phyloP scores from a whole-genome alignment of 257 asterid species.

The Ballota nigra region DNA sequence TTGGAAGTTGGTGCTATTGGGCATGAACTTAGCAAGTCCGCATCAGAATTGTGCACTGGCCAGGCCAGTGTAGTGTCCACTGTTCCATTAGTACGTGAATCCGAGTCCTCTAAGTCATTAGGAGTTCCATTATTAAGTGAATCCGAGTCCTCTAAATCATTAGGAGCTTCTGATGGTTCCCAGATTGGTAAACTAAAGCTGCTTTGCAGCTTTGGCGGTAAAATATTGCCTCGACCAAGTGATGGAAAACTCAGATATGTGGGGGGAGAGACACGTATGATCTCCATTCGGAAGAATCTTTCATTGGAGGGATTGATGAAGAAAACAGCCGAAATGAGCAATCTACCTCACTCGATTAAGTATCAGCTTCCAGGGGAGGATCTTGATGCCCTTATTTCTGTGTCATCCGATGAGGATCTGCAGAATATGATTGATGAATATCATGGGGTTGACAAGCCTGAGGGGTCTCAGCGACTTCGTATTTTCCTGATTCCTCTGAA shows the following conservation, averaged over 20 bases:
- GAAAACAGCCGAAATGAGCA: conserved; percentile 49
- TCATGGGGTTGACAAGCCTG: conserved; percentile 49
- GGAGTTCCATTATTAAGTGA: conserved; percentile 38
- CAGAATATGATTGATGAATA: conserved; percentile 79
- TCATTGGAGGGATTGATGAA: conserved; percentile 50
- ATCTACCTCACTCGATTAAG: conserved; percentile 56
- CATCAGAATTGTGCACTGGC: conserved; percentile 27
- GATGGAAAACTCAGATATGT: conserved; percentile 70
- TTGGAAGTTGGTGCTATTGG: conserved; percentile 32
- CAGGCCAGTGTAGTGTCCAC: conserved; percentile 27
- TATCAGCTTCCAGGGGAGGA: conserved; percentile 83
- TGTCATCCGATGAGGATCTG: conserved; percentile 66
- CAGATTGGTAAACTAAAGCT: conserved; percentile 51
- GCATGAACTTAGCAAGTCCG: conserved; percentile 28
- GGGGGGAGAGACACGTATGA: conserved; percentile 66
- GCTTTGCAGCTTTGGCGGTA: conserved; percentile 65
- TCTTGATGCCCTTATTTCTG: conserved; percentile 77
- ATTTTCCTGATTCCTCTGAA: conserved; percentile 57
- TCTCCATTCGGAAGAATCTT: conserved; percentile 45
- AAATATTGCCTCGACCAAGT: conserved; percentile 61
- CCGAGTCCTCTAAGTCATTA: conserved; percentile 42
- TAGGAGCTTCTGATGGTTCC: conserved; percentile 48
- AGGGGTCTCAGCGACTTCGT: conserved; percentile 67
- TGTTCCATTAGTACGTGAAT: conserved; percentile 33
- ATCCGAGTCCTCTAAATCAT: conserved; percentile 44